Evolutionary conservation across 148 eudicot species (phyloP).

Genomic region (Camellia lanceoleosa): DNA sequence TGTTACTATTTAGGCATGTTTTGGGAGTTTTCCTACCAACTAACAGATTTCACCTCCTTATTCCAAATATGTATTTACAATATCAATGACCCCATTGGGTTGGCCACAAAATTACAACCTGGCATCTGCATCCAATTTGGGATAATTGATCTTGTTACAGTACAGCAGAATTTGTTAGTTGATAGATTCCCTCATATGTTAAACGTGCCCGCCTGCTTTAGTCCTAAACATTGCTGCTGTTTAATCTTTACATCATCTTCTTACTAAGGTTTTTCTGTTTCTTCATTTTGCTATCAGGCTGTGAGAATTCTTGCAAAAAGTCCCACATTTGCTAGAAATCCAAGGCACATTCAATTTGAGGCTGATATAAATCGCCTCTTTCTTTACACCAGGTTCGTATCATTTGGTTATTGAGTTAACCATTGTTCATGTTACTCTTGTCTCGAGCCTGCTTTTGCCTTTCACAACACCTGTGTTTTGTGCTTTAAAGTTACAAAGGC

Average conservation of each 20-base stretch:
- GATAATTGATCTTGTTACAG: not conserved
- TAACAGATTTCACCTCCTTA: not conserved
- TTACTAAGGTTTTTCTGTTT: constrained; percentile 7
- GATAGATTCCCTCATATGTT: not conserved
- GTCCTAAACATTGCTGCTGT: not conserved
- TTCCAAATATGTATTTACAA: not conserved
- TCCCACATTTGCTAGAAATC: constrained; percentile 73
- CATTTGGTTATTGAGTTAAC: not conserved
- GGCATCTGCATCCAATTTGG: not conserved
- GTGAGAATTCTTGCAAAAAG: constrained; percentile 86
- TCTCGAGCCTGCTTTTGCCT: not conserved
- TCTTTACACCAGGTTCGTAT: constrained; percentile 73
- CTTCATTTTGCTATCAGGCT: constrained; percentile 41
- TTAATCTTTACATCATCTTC: not conserved
- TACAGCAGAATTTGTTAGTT: constrained; percentile 6
- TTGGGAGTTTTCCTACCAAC: not conserved
- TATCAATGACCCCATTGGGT: not conserved
- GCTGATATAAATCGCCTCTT: constrained; percentile 90
- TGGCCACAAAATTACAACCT: not conserved
- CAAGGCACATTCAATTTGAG: constrained; percentile 84
- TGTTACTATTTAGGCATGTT: not conserved
- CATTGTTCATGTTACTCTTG: not conserved
- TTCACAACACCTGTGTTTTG: not conserved
- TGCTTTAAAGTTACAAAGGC: not conserved
- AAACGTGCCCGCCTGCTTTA: not conserved